phyloP scores from a whole-genome alignment of 306 rosid species.

The Lupinus albus region DNA sequence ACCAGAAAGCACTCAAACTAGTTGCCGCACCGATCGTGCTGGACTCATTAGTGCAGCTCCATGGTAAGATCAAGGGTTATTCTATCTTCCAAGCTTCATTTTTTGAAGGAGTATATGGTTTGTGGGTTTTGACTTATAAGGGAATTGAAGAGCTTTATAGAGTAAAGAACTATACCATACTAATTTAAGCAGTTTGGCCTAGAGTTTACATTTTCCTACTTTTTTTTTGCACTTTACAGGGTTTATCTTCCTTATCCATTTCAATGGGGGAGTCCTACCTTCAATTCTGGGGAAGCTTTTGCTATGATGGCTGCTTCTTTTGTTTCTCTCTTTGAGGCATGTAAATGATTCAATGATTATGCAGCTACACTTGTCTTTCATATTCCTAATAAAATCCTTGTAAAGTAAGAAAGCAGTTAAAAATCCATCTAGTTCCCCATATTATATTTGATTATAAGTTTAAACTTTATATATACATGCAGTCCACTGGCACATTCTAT shows the following conservation, averaged over 20 bases:
- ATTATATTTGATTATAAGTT: constrained; percentile 17
- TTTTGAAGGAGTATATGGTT: constrained; percentile 5
- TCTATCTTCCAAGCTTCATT: not conserved
- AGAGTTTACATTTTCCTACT: not conserved
- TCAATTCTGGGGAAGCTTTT: constrained; percentile 72
- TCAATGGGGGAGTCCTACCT: constrained; percentile 90
- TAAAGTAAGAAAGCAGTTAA: not conserved
- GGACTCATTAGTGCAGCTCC: constrained; percentile 69
- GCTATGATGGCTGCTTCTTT: constrained; percentile 86
- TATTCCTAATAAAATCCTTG: not conserved
- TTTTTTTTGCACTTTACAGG: constrained; percentile 51
- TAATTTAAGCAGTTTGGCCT: no score
- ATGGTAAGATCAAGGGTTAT: constrained; percentile 54
- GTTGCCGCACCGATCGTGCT: constrained; percentile 84
- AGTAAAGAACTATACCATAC: no score
- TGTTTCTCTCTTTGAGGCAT: constrained; percentile 81
- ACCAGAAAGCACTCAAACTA: constrained; percentile 59
- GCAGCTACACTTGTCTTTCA: not conserved
- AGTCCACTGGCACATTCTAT: constrained; percentile 80
- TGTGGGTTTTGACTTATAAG: not conserved
- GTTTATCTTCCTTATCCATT: constrained; percentile 75
- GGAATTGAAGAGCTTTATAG: no score
- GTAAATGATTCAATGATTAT: not conserved
- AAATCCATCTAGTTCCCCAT: not conserved
- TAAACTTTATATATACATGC: constrained; percentile 23